Evolutionary conservation across 306 rosid genomes (phyloP).

Genomic region (Inga oerstediana): DNA sequence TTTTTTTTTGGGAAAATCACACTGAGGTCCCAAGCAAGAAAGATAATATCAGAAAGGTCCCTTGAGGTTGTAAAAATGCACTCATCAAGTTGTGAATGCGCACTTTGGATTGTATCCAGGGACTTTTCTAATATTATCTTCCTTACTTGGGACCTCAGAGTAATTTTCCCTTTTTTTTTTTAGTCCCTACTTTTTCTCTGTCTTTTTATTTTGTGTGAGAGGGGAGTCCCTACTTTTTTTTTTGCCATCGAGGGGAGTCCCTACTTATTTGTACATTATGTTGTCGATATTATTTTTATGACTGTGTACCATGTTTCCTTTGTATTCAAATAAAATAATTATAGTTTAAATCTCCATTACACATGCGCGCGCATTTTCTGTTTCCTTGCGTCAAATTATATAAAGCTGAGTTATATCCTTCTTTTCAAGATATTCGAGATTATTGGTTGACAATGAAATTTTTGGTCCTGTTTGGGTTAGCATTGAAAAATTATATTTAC

Average conservation of each 20-base stretch:
- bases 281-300: not conserved
- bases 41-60: too few species aligned
- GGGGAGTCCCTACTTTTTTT: not conserved
- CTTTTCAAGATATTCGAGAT: not conserved
- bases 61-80: too few species aligned
- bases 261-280: not conserved
- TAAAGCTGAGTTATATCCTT: not conserved
- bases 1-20: too few species aligned
- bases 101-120: too few species aligned
- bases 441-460: not conserved
- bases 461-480: too few species aligned
- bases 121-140: too few species aligned
- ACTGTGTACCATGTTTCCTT: not conserved
- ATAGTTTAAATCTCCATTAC: not conserved
- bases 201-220: not conserved
- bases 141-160: too few species aligned
- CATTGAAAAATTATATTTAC: too few species aligned
- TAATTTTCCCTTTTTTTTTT: too few species aligned
- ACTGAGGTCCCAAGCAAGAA: too few species aligned
- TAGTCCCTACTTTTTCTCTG: not conserved
- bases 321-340: not conserved
- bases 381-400: not conserved
- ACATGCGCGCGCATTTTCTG: not conserved
- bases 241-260: not conserved
- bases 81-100: too few species aligned